phyloP scores from a whole-genome alignment of 164 flowering plant genomes.

The Vitis rupestris region DNA sequence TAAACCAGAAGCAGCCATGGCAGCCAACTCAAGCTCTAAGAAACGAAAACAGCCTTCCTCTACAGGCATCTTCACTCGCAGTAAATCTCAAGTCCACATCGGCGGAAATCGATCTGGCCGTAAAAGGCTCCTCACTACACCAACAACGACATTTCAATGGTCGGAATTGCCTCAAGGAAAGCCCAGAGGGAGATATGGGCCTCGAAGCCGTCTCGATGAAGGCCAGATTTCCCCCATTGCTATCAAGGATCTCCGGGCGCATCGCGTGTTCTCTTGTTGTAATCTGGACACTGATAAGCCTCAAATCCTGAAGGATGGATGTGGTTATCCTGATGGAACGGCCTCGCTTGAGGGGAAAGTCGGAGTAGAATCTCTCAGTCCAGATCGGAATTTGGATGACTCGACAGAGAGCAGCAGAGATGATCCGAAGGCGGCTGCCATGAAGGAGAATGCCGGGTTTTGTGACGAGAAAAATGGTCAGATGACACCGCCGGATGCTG shows the following conservation, averaged over 20 bases:
- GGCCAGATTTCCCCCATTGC: neutral
- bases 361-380: neutral
- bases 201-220: neutral
- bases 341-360: too few species aligned
- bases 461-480: constrained; percentile 1
- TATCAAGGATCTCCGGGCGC: constrained; percentile 40
- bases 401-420: too few species aligned
- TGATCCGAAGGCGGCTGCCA: neutral
- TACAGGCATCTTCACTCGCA: constrained; percentile 26
- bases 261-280: too few species aligned
- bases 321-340: too few species aligned
- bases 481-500: constrained; percentile 38
- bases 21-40: neutral
- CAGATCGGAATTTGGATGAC: neutral
- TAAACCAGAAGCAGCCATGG: too few species aligned
- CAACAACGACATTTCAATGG: too few species aligned
- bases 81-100: constrained; percentile 27
- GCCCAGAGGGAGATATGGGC: too few species aligned
- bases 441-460: constrained; percentile 11
- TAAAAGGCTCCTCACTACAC: neutral
- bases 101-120: constrained; percentile 38
- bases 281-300: too few species aligned
- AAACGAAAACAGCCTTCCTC: constrained; percentile 20
- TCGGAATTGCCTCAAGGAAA: too few species aligned
- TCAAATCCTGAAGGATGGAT: neutral